A percentile compares a stretch with the other conserved stretches of the same genome.
Conservation (phyloP, 805 yeast species). For the Monosporozyma siamensis region DNA sequence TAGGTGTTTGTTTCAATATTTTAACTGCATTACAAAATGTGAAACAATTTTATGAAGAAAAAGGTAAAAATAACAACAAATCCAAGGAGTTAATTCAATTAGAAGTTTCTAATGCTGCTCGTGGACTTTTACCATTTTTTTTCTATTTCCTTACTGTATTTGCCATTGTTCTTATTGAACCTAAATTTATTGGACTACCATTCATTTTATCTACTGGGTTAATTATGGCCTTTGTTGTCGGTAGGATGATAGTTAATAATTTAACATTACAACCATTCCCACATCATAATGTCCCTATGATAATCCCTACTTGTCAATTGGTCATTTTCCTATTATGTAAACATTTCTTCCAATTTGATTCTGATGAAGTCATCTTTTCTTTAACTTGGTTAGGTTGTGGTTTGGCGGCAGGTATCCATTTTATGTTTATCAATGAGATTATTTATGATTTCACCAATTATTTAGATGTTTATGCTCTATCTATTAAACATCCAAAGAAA, state of each 20-base stretch:
- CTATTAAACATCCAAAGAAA: conserved; percentile 71
- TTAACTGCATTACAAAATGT: conserved; percentile 61
- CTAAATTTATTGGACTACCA: conserved; percentile 45
- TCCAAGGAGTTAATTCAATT: conserved; percentile 19
- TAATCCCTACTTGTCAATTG: conserved; percentile 49
- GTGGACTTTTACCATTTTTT: conserved; percentile 63
- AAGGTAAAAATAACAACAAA: conserved; percentile 13
- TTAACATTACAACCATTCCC: conserved; percentile 78
- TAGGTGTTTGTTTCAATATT: conserved; percentile 56
- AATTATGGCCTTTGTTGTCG: conserved; percentile 75
- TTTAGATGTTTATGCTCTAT: conserved; percentile 78
- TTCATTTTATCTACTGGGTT: conserved; percentile 63
- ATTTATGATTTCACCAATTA: conserved; percentile 74
- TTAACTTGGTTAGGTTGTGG: conserved; percentile 60
- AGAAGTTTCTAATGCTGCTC: conserved; percentile 31
- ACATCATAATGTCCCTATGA: conserved; percentile 57
- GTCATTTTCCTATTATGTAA: conserved; percentile 25
- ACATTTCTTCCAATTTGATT: conserved; percentile 26
- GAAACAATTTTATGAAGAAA: conserved; percentile 35
- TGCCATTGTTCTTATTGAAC: conserved; percentile 40
- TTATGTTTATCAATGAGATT: conserved; percentile 66
- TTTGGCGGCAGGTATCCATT: conserved; percentile 57
- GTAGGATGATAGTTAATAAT: conserved; percentile 81
- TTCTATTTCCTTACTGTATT: conserved; percentile 45
- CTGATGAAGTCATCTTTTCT: conserved; percentile 38